A percentile compares a stretch with the other conserved stretches of the same genome.
Evolutionary conservation across 176 grass and related monocot species (phyloP).

Genomic region (Triticum turgidum): DNA sequence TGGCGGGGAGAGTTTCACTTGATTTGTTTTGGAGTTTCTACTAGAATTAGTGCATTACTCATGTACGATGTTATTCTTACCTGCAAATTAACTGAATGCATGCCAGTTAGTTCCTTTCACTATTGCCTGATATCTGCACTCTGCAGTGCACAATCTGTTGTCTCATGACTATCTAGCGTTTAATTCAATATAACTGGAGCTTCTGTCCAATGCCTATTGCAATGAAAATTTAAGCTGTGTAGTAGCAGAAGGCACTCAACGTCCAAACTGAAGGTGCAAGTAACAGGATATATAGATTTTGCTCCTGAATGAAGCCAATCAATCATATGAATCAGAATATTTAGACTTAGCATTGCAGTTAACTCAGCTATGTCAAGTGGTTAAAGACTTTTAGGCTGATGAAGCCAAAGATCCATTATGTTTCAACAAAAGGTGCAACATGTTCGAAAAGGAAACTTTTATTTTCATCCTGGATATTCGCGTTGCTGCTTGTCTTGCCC

Average conservation of each 20-base stretch:
- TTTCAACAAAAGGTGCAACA: not conserved
- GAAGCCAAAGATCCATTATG: too few relatives aligned
- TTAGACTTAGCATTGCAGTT: too few relatives aligned
- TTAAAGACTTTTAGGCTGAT: too few relatives aligned
- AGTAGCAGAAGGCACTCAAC: too few relatives aligned
- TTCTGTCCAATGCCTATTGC: not conserved
- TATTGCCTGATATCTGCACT: not conserved
- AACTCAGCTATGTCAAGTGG: too few relatives aligned
- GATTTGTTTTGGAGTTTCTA: not conserved
- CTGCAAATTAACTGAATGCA: not conserved
- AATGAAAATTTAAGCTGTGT: not conserved
- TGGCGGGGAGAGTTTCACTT: not conserved
- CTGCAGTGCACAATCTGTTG: not conserved
- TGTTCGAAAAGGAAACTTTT: not conserved
- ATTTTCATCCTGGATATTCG: not conserved
- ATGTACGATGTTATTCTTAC: not conserved
- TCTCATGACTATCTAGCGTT: not conserved
- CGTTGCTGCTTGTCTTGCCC: not conserved
- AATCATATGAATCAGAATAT: too few relatives aligned
- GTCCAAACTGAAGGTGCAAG: too few relatives aligned
- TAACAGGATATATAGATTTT: too few relatives aligned
- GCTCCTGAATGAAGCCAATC: too few relatives aligned
- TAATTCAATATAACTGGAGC: not conserved
- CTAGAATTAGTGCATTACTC: not conserved
- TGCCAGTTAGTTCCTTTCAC: not conserved